Conservation (phyloP, 2,329 filamentous ascomycete species). For the Fusarium xyrophilum region DNA sequence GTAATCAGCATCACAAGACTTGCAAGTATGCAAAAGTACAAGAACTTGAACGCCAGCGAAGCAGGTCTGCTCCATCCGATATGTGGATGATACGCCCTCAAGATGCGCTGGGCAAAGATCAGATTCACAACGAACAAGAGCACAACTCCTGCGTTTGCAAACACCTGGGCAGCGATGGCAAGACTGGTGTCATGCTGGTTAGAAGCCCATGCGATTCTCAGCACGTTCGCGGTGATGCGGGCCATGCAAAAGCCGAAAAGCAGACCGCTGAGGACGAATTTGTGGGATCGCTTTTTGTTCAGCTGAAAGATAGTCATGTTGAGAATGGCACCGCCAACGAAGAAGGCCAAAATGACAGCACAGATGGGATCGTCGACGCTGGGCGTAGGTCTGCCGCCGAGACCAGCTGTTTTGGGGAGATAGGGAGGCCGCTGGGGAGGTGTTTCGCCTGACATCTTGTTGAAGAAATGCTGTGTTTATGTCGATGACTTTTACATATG, state of each 20-base stretch:
- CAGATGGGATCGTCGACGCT: conserved; percentile 69
- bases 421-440: conserved; percentile 49
- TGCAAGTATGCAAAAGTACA: conserved; percentile 65
- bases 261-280: conserved; percentile 65
- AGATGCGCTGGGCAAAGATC: conserved; percentile 75
- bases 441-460: conserved; percentile 20
- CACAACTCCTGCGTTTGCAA: conserved; percentile 76
- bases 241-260: conserved; percentile 66
- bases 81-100: conserved; percentile 74
- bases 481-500: neutral
- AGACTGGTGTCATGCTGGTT: conserved; percentile 50
- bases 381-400: conserved; percentile 65
- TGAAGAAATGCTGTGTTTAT: neutral
- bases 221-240: conserved; percentile 57
- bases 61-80: conserved; percentile 71
- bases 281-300: conserved; percentile 58
- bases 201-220: conserved; percentile 62
- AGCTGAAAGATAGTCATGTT: conserved; percentile 66
- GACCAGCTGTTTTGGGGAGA: conserved; percentile 52
- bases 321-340: conserved; percentile 57
- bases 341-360: conserved; percentile 67
- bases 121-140: conserved; percentile 81
- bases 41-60: conserved; percentile 59
- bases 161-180: conserved; percentile 68
- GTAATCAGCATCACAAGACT: conserved; percentile 72